Conservation (phyloP, 257 asterid species). For the Euphrasia confusa region DNA sequence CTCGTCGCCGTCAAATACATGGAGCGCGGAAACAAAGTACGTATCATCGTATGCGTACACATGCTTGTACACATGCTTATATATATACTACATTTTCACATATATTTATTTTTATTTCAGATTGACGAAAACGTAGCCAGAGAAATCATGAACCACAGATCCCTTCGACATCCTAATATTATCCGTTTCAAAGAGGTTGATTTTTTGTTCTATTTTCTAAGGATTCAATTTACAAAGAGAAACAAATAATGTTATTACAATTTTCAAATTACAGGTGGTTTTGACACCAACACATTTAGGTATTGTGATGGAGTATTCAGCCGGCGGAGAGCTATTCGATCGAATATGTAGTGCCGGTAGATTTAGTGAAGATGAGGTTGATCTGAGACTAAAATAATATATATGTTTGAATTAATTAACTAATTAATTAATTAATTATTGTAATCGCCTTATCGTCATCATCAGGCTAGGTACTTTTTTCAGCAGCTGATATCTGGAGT, state of each 20-base stretch:
- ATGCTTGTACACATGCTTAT: background rate
- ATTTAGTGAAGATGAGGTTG: constrained; percentile 52
- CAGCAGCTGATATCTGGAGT: constrained; percentile 45
- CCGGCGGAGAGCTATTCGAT: constrained; percentile 55
- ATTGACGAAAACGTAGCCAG: constrained; percentile 68
- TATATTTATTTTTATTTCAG: constrained; percentile 23
- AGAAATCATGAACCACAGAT: constrained; percentile 65
- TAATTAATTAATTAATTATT: background rate
- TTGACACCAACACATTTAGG: constrained; percentile 42
- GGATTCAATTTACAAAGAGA: too few relatives aligned
- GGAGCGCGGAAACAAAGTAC: constrained; percentile 60
- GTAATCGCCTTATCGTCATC: background rate
- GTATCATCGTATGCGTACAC: background rate
- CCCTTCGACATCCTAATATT: constrained; percentile 61
- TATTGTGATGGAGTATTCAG: constrained; percentile 61
- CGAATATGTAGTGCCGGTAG: constrained; percentile 49
- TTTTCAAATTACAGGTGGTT: constrained; percentile 27
- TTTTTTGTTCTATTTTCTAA: background rate
- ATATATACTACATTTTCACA: background rate
- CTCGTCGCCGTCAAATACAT: constrained; percentile 61
- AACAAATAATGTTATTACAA: too few relatives aligned
- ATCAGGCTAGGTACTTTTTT: constrained; percentile 41
- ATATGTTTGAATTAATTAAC: background rate
- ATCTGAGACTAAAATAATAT: background rate
- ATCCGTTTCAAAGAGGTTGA: constrained; percentile 65